phyloP scores from a whole-genome alignment of 106 monocot species.

The Agapanthus africanus region DNA sequence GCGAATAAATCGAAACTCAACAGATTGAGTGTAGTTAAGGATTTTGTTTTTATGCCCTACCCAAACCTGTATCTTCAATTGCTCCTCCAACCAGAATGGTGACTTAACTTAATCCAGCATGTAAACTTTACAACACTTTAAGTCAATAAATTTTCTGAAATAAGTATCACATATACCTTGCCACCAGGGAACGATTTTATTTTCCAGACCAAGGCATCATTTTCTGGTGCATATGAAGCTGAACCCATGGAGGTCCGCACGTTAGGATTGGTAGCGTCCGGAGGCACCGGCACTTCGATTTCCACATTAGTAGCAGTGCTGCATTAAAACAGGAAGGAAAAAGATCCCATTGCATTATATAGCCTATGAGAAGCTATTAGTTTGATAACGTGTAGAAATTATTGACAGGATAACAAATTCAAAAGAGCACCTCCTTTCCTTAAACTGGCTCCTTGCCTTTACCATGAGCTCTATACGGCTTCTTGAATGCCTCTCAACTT shows the following conservation, averaged over 20 bases:
- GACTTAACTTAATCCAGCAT: too few relatives aligned
- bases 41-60: too few relatives aligned
- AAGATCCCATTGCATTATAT: background rate
- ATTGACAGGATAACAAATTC: background rate
- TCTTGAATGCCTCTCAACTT: constrained; percentile 92
- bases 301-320: constrained; percentile 93
- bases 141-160: too few relatives aligned
- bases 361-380: background rate
- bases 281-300: constrained; percentile 85
- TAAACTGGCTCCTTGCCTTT: constrained; percentile 95
- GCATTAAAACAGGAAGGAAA: constrained; percentile 12
- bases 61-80: too few relatives aligned
- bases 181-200: constrained; percentile 95
- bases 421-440: constrained; percentile 73
- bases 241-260: constrained; percentile 92
- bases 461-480: constrained; percentile 90
- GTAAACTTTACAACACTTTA: too few relatives aligned
- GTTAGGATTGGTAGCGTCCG: constrained; percentile 80
- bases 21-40: too few relatives aligned
- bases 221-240: constrained; percentile 85
- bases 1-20: too few relatives aligned
- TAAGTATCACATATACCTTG: too few relatives aligned
- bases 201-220: constrained; percentile 93
- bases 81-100: too few relatives aligned
- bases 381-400: background rate